Evolutionary conservation across 768 basidiomycete genomes (phyloP).

Genomic region (Phlebiopsis gigantea): DNA sequence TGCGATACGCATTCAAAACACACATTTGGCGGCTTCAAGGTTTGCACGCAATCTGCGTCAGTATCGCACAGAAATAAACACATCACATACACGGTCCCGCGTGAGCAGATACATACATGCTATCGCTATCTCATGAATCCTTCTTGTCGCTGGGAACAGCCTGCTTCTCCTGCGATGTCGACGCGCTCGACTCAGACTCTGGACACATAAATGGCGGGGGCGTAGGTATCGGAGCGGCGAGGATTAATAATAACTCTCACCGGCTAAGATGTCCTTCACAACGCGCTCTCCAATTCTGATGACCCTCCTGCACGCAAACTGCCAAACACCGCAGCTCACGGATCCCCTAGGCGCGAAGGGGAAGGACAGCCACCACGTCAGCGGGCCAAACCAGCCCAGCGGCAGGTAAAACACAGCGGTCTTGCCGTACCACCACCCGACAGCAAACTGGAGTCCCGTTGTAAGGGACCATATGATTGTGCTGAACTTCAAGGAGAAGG

Average conservation of each 20-base stretch:
- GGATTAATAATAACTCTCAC: conserved; percentile 28
- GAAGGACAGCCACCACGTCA: conserved; percentile 83
- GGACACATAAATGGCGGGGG: conserved; percentile 1
- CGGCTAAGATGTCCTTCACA: conserved; percentile 51
- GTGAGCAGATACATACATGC: neutral
- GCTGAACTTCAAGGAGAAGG: conserved; percentile 70
- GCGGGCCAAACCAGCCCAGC: conserved; percentile 81
- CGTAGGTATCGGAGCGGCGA: neutral
- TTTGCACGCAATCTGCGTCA: neutral
- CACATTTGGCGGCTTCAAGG: neutral
- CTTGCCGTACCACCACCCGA: conserved; percentile 90
- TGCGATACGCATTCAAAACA: neutral
- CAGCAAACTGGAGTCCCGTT: conserved; percentile 76
- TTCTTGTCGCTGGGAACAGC: conserved; percentile 12
- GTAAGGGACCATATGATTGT: conserved; percentile 75
- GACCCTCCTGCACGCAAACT: conserved; percentile 89
- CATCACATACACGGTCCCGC: neutral
- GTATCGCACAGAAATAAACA: neutral
- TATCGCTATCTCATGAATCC: neutral
- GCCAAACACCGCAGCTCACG: conserved; percentile 92
- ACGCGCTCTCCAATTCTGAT: conserved; percentile 70
- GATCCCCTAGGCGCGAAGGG: conserved; percentile 89
- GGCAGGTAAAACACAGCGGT: conserved; percentile 94
- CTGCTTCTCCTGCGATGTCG: conserved; percentile 16
- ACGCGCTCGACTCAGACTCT: conserved; percentile 17